These are phyloP conservation scores for Hypoxylon sp. DNA, from an alignment of 2,329 filamentous ascomycete species.

Conservation along the genomic window DNA sequence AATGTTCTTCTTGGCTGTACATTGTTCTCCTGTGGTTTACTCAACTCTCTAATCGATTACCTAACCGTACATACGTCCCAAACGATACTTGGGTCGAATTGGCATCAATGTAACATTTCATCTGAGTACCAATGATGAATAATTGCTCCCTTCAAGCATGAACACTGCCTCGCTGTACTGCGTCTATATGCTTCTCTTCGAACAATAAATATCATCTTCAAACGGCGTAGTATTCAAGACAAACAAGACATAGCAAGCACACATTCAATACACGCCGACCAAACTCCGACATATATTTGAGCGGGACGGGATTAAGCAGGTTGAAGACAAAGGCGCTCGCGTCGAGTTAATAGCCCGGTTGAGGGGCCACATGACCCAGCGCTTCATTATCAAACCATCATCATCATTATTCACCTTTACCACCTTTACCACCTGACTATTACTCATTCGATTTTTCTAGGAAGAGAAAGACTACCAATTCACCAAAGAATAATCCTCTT, in stretches of 20 bases:
- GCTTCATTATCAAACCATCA: slow-evolving; percentile 44
- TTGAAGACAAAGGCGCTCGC: slow-evolving; percentile 34
- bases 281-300: slow-evolving; percentile 24
- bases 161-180: slow-evolving; percentile 15
- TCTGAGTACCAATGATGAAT: slow-evolving; percentile 24
- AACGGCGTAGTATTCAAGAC: slow-evolving; percentile 22
- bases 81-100: slow-evolving; percentile 10
- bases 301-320: slow-evolving; percentile 17
- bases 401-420: slow-evolving; percentile 27
- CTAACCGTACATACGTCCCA: slow-evolving; percentile 19
- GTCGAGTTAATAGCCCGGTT: slow-evolving; percentile 25
- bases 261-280: slow-evolving; percentile 17
- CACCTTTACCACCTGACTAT: slow-evolving; percentile 36
- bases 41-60: slow-evolving; percentile 14
- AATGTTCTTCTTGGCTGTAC: slow-evolving; percentile 1
- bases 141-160: slow-evolving; percentile 16
- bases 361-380: slow-evolving; percentile 38
- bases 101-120: slow-evolving; percentile 21
- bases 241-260: slow-evolving; percentile 14
- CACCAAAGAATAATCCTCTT: slow-evolving; percentile 24
- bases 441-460: slow-evolving; percentile 37
- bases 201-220: slow-evolving; percentile 38
- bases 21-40: neutral
- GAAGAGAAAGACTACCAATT: slow-evolving; percentile 29
- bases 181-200: neutral